A percentile compares a stretch with the other conserved stretches of the same genome.
phyloP scores from a whole-genome alignment of 2,329 filamentous ascomycete species.

The Cladobotryum protrusum region DNA sequence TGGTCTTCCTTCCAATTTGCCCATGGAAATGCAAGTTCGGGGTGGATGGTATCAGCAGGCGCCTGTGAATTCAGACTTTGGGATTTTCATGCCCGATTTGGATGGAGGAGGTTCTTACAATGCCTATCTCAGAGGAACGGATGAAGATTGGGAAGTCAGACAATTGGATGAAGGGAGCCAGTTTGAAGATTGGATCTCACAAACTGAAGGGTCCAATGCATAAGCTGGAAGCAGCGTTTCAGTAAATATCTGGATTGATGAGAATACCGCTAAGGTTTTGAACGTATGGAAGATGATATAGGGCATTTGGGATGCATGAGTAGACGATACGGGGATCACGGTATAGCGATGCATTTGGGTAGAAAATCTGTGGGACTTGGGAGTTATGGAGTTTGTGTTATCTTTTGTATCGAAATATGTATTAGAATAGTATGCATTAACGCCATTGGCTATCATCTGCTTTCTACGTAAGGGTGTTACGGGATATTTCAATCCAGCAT shows the following conservation, averaged over 20 bases:
- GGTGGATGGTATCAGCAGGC: neutral
- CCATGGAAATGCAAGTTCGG: neutral
- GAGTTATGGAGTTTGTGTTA: too few relatives aligned
- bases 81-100: slow-evolving; percentile 11
- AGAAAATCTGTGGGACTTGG: too few relatives aligned
- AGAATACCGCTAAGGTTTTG: neutral
- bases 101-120: slow-evolving; percentile 17
- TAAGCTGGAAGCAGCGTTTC: neutral
- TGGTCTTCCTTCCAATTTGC: neutral
- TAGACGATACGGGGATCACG: too few relatives aligned
- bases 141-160: slow-evolving; percentile 31
- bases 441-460: too few relatives aligned
- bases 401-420: too few relatives aligned
- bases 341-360: too few relatives aligned
- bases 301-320: too few relatives aligned
- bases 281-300: neutral
- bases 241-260: neutral
- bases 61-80: neutral
- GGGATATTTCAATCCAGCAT: too few relatives aligned
- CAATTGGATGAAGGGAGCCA: slow-evolving; percentile 25
- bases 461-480: too few relatives aligned
- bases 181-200: slow-evolving; percentile 27
- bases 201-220: neutral
- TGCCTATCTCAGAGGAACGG: slow-evolving; percentile 26
- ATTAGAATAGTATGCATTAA: too few relatives aligned